These are phyloP conservation scores for Osmanthus fragrans DNA, from an alignment of 257 asterid genomes.

Conservation along the genomic window DNA sequence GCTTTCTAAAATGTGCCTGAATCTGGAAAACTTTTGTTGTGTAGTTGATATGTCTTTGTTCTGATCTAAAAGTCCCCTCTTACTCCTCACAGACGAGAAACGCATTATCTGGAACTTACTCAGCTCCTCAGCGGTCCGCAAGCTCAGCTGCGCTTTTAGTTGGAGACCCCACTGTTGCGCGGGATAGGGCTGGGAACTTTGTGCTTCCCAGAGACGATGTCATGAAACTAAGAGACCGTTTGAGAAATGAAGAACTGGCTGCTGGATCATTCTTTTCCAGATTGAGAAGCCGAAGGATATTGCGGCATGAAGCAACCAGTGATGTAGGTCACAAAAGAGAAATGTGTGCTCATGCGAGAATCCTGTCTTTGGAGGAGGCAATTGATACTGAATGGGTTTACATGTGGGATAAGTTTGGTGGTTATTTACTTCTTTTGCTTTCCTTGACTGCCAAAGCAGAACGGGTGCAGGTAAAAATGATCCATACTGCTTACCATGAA, in stretches of 20 bases:
- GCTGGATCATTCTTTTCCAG: constrained; percentile 81
- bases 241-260: constrained; percentile 92
- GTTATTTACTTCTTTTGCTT: constrained; percentile 94
- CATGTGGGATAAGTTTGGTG: constrained; percentile 99
- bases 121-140: constrained; percentile 99
- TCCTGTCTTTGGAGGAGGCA: constrained; percentile 95
- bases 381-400: constrained; percentile 99
- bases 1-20: constrained; percentile 6
- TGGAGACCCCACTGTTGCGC: constrained; percentile 90
- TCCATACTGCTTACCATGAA: constrained; percentile 19
- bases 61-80: constrained; percentile 22
- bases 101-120: constrained; percentile 96
- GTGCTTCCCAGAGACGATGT: constrained; percentile 99
- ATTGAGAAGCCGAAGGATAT: constrained; percentile 56
- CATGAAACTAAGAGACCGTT: constrained; percentile 93
- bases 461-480: constrained; percentile 82
- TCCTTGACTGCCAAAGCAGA: constrained; percentile 99
- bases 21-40: constrained; percentile 1
- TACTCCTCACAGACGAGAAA: constrained; percentile 78
- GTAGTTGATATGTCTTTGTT: constrained; percentile 8
- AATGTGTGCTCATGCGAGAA: constrained; percentile 99
- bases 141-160: constrained; percentile 98
- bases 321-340: constrained; percentile 93
- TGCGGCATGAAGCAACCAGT: constrained; percentile 68
- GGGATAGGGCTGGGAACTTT: constrained; percentile 96